Evolutionary conservation across 23 red algal genomes (phyloP).

Genomic region (Gracilariopsis chorda): DNA sequence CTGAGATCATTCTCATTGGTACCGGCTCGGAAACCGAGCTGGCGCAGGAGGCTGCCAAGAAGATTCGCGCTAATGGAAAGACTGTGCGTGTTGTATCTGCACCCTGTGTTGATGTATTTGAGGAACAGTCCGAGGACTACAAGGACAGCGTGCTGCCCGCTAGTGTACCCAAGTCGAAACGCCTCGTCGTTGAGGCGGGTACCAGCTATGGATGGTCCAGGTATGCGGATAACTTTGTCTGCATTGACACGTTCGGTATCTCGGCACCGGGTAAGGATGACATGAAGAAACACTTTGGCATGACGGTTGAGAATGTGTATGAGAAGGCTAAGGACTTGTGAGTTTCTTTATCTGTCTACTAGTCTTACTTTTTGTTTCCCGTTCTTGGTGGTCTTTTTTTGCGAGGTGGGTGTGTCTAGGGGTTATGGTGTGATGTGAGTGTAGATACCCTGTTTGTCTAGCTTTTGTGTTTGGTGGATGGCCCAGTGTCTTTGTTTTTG

Average conservation of each 20-base stretch:
- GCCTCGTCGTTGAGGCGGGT: slow-evolving; percentile 81
- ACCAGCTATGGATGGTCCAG: slow-evolving; percentile 80
- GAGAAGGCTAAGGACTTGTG: slow-evolving; percentile 66
- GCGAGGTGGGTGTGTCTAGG: too few relatives aligned
- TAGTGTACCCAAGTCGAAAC: slow-evolving; percentile 54
- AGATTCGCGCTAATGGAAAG: slow-evolving; percentile 62
- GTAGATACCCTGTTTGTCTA: too few relatives aligned
- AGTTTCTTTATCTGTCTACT: too few relatives aligned
- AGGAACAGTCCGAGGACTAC: slow-evolving; percentile 85
- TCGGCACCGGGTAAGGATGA: slow-evolving; percentile 89
- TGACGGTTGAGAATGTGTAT: slow-evolving; percentile 77
- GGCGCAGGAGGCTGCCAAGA: slow-evolving; percentile 69
- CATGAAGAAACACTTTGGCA: slow-evolving; percentile 80
- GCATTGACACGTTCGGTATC: slow-evolving; percentile 88
- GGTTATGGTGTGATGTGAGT: too few relatives aligned
- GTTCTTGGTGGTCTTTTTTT: too few relatives aligned
- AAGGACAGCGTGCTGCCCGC: slow-evolving; percentile 86
- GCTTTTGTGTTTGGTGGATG: too few relatives aligned
- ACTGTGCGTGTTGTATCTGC: slow-evolving; percentile 86
- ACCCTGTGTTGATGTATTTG: slow-evolving; percentile 92
- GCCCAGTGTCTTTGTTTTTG: too few relatives aligned
- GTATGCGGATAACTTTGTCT: slow-evolving; percentile 82
- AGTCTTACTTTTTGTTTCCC: too few relatives aligned
- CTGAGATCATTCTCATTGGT: slow-evolving; percentile 88
- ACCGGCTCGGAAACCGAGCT: slow-evolving; percentile 91